Base-by-base conservation (phyloP, 1,139 yeast genomes). In the Yamadazyma songkhlaensis region DNA sequence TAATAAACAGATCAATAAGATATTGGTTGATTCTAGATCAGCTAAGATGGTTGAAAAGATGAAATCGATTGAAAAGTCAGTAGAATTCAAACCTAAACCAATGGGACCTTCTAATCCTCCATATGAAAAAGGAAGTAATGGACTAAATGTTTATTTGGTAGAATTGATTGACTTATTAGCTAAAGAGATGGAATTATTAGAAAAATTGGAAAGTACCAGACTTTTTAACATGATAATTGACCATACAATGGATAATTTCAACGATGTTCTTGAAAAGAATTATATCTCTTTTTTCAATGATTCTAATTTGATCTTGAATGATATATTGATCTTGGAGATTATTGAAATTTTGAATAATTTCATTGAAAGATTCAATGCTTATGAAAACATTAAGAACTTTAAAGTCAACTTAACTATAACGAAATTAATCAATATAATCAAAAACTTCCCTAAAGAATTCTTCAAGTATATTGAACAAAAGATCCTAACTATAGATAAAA, bases 101-200 rank as follows among this genome's bases (percentile, higher is more conserved):
- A 24, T 42, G 48, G 51, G 36, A 66, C 83, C 24, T 61, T 67
- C 43, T 53, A 53, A 42, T 54, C 57, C 73, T 50, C 58, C 84
- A 1, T 71, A 81, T 52, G 86, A 82, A 48, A 76, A 72, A 50
- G 85, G 85, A 2, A 66, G 76, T 33, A 79, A 76, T 51, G 84
- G 87, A 5, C 73, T 85, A 31, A 64, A 64, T 25, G 59, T 62
- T 31, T 84, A 79, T 52, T 72, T 78, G 7, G 74, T 69, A 25
- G 81, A 81, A 2, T 53, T 82, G 9, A 54, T 69, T 27, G 69
- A 71, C 6, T 68, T 73, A 32, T 56, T 82, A 32, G 64, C 68
- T n/a, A 70, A 70, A 25, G 83, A 79, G 44, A 51, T 60, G 32
- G 66, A 68, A 5, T 54, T 78, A 11, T 47, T 77, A 2, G 38